Base-by-base conservation (phyloP, 1,284 basidiomycete species). In the Schizopora paradoxa region DNA sequence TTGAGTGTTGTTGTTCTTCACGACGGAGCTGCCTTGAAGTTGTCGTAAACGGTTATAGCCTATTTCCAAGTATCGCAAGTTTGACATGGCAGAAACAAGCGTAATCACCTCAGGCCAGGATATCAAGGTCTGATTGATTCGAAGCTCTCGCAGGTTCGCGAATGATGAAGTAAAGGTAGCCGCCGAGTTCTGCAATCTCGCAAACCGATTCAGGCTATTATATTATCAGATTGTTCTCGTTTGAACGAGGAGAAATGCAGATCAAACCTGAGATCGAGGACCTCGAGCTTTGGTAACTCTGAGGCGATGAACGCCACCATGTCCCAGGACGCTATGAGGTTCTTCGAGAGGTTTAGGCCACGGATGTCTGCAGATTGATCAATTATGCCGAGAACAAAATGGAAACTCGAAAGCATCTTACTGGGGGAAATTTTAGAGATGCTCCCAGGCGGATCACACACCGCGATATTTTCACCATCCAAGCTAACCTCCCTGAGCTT, bases 311-410 rank as follows among this genome's bases (percentile, higher is more conserved):
- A 58, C 1, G 81, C 77, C 7, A 96, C 69, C 6, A 73, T 67
- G 21, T 79, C 67, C 90, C 94, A 94, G 38, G 65, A 71, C 2
- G 82, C 63, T 5, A 98, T 55, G 11, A 98, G 72, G 59, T 77
- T 93, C 31, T 72, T 70, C 10, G 92, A 93, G 19, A 99, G 69
- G 64, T 98, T 87, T 23, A 99, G 70, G 14, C 79, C 81, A 6
- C 76, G 75, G 21, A 96, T 72, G 56, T 77, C 92, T 95, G 62
- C 7, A 36, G 43, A 49, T 53, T 57, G 40, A 55, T 49, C 45
- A 61, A 43, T 18, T 55, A 32, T 6, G 6, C 11, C 18, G 43
- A 43, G 32, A 46, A 41, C 10, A 40, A 14, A 23, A 47, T n/a
- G 5, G 22, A 31, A 19, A 22, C 52, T 16, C 31, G 22, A 35